A percentile compares a stretch with the other conserved stretches of the same genome.
Evolutionary conservation across 805 yeast genomes (phyloP).

Genomic region (Lachancea lanzarotensis): DNA sequence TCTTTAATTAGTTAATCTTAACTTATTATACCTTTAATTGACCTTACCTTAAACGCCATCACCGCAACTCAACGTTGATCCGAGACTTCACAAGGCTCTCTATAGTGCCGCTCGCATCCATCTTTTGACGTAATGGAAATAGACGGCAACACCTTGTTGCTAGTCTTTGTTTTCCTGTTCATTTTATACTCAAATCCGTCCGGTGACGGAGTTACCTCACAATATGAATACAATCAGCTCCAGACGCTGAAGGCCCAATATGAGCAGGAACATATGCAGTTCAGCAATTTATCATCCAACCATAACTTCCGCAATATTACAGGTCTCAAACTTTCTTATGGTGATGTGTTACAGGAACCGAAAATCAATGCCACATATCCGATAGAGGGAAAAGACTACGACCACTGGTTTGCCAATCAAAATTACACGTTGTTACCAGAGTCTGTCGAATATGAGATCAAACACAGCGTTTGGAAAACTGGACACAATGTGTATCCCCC

Average conservation of each 20-base stretch:
- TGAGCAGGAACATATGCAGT: constrained; percentile 28
- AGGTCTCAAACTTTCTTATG: constrained; percentile 62
- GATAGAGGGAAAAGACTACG: constrained; percentile 39
- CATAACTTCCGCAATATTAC: constrained; percentile 65
- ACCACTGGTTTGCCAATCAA: constrained; percentile 44
- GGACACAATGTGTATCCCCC: constrained; percentile 31
- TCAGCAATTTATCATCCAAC: constrained; percentile 39
- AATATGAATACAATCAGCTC: constrained; percentile 36
- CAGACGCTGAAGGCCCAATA: constrained; percentile 35
- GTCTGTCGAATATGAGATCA: constrained; percentile 42
- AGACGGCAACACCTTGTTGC: constrained; percentile 29
- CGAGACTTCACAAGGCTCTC: no score
- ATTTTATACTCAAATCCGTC: constrained; percentile 30
- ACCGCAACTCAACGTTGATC: no score
- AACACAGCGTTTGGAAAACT: constrained; percentile 44
- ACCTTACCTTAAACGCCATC: no score
- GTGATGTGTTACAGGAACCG: constrained; percentile 44
- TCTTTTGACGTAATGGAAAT: constrained; percentile 21
- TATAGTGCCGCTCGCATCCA: no score
- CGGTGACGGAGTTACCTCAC: constrained; percentile 31
- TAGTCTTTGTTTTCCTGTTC: constrained; percentile 27
- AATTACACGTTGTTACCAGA: constrained; percentile 55
- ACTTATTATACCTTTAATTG: no score
- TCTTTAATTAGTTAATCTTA: no score
- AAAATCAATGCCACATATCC: constrained; percentile 51